Evolutionary conservation across 345 rosid species (phyloP).

Genomic region (Linum lewisii): DNA sequence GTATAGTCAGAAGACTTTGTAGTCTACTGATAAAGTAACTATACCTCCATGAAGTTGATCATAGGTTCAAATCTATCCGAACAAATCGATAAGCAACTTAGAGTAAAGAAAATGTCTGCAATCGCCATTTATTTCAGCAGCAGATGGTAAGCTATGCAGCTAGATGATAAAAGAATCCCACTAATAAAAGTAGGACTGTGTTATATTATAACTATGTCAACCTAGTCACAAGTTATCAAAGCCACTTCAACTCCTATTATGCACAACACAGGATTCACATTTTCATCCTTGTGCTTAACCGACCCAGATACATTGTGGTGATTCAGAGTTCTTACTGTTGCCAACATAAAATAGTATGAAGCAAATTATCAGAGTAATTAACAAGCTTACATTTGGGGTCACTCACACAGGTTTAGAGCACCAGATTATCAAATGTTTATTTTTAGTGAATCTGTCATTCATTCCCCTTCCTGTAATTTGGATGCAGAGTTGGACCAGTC

Average conservation of each 20-base stretch:
- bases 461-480: background rate
- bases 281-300: background rate
- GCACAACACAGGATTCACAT: background rate
- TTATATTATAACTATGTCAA: slow-evolving; percentile 8
- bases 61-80: too few relatives aligned
- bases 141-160: too few relatives aligned
- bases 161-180: background rate
- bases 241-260: slow-evolving; percentile 3
- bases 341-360: background rate
- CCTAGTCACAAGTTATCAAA: slow-evolving; percentile 9
- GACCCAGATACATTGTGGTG: background rate
- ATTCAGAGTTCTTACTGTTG: slow-evolving; percentile 9
- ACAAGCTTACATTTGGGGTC: too few relatives aligned
- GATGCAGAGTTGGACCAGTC: slow-evolving; percentile 12
- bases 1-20: too few relatives aligned
- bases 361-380: too few relatives aligned
- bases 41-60: too few relatives aligned
- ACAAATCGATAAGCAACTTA: too few relatives aligned
- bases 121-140: background rate
- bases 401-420: background rate
- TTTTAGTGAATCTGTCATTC: background rate
- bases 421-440: background rate
- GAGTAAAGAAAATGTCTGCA: background rate
- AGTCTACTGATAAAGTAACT: too few relatives aligned
- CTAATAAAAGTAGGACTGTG: background rate